phyloP scores from a whole-genome alignment of 2,329 filamentous ascomycete species.

The Pseudocercospora pini-densiflorae region DNA sequence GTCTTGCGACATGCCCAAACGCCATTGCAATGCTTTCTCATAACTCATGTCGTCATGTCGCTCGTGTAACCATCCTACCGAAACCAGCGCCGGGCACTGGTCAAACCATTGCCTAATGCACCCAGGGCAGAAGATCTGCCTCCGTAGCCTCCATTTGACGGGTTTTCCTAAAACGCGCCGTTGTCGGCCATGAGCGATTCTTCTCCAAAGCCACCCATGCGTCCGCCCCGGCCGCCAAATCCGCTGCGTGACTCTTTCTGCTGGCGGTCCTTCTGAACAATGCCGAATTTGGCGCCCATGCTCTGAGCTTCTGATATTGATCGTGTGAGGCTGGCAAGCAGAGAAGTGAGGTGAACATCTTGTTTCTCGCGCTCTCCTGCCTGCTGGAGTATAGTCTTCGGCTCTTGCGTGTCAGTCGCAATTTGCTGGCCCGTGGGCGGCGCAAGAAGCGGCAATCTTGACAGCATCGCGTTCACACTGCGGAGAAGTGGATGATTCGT shows the following conservation, averaged over 20 bases:
- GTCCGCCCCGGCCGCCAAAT: slow-evolving; percentile 18
- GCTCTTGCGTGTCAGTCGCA: slow-evolving; percentile 60
- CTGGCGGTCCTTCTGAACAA: slow-evolving; percentile 47
- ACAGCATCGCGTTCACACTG: slow-evolving; percentile 83
- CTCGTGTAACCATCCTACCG: neutral
- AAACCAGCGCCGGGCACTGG: neutral
- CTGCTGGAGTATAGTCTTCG: slow-evolving; percentile 45
- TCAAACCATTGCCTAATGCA: neutral
- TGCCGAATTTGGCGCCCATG: slow-evolving; percentile 72
- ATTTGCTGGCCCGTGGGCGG: slow-evolving; percentile 69
- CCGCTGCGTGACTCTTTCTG: slow-evolving; percentile 36
- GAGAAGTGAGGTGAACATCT: slow-evolving; percentile 77
- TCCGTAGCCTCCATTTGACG: neutral
- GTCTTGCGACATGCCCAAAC: slow-evolving; percentile 1
- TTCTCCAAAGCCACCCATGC: slow-evolving; percentile 24
- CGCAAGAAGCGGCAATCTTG: slow-evolving; percentile 79
- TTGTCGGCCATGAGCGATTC: slow-evolving; percentile 27
- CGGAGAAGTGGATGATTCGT: slow-evolving; percentile 76
- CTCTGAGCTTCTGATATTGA: slow-evolving; percentile 73
- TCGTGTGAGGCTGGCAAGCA: slow-evolving; percentile 76
- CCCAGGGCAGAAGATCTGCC: neutral
- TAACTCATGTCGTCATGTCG: neutral
- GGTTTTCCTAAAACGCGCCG: slow-evolving; percentile 25
- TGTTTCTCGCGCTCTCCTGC: slow-evolving; percentile 74
- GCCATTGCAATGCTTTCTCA: slow-evolving; percentile 3